Evolutionary conservation across 2,329 filamentous ascomycete genomes (phyloP).

Genomic region (Aspergillus floridensis): DNA sequence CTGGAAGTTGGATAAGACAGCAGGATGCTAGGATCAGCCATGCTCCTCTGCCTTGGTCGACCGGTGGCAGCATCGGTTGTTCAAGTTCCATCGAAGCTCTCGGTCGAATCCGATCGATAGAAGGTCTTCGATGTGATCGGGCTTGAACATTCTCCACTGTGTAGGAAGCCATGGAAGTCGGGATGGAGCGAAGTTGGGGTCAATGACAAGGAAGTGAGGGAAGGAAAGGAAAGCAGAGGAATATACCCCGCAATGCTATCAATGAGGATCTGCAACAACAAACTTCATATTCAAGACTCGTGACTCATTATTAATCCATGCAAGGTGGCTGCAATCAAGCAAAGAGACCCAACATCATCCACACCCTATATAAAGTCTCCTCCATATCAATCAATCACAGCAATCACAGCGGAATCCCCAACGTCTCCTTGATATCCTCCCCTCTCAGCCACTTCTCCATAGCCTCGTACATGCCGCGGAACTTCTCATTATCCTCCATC

Average conservation of each 20-base stretch:
- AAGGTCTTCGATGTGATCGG: background rate
- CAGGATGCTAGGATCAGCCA: conserved; percentile 52
- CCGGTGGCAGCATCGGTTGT: conserved; percentile 39
- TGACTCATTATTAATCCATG: too few relatives aligned
- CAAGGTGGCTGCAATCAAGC: too few relatives aligned
- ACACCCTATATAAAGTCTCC: too few relatives aligned
- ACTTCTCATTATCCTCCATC: conserved; percentile 5
- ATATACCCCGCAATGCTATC: conserved; percentile 1
- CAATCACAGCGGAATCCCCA: background rate
- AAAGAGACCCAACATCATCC: too few relatives aligned
- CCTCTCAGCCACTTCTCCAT: conserved; percentile 4
- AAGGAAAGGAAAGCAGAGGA: background rate
- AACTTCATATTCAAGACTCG: too few relatives aligned
- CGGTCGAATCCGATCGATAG: background rate
- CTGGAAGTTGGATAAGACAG: conserved; percentile 53
- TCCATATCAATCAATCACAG: background rate
- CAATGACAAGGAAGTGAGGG: too few relatives aligned
- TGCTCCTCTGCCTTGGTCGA: conserved; percentile 51
- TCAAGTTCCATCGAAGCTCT: conserved; percentile 21
- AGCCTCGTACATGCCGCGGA: conserved; percentile 5
- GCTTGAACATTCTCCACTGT: conserved; percentile 1
- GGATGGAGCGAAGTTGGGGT: background rate
- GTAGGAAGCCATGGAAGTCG: conserved; percentile 6
- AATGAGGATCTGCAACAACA: too few relatives aligned
- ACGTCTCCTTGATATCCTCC: conserved; percentile 1